Evolutionary conservation across 768 basidiomycete genomes (phyloP).

Genomic region (Vararia minispora): DNA sequence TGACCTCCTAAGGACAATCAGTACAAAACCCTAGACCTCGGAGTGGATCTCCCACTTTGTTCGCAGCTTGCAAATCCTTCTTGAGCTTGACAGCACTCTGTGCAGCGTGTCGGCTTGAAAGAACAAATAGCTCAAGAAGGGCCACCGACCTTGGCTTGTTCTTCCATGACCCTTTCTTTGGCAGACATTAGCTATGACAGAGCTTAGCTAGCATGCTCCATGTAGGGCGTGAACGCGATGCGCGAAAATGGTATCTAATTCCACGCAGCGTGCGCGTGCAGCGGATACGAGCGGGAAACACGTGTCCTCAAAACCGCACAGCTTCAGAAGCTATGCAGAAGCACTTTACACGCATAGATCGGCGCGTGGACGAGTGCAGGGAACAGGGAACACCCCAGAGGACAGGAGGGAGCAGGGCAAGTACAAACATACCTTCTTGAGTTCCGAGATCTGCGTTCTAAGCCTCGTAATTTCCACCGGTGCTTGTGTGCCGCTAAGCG

Average conservation of each 20-base stretch:
- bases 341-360: no score
- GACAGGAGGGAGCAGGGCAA: no score
- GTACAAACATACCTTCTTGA: constrained; percentile 31
- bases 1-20: constrained; percentile 24
- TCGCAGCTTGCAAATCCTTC: constrained; percentile 27
- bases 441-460: constrained; percentile 43
- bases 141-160: constrained; percentile 41
- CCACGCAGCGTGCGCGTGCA: no score
- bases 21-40: background rate
- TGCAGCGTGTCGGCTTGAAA: background rate
- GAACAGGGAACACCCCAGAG: no score
- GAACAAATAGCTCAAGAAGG: background rate
- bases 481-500: no score
- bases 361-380: no score
- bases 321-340: no score
- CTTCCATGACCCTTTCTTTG: constrained; percentile 38
- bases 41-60: constrained; percentile 23
- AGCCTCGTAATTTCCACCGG: constrained; percentile 44
- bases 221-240: background rate
- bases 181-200: constrained; percentile 26
- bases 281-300: no score
- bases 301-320: no score
- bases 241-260: no score
- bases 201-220: constrained; percentile 4
- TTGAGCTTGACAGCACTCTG: constrained; percentile 46